Percentiles rank a stretch among this genome's conserved stretches.
These are phyloP conservation scores for Glomus cerebriforme DNA, from an alignment of 192 early-diverging fungal species.

Conservation along the genomic window DNA sequence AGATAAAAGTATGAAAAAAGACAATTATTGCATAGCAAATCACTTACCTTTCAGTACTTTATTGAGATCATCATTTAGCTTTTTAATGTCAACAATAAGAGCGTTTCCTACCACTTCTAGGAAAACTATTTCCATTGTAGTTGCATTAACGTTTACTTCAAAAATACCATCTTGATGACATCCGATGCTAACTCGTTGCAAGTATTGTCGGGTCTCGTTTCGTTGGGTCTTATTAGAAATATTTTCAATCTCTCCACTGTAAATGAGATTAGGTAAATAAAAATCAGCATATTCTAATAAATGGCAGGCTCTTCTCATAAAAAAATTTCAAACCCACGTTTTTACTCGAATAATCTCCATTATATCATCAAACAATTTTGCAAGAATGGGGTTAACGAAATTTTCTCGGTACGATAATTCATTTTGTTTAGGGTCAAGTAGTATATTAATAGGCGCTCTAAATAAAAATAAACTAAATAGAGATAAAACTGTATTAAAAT, in stretches of 20 bases:
- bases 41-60: slow-evolving; percentile 10
- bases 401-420: slow-evolving; percentile 15
- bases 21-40: slow-evolving; percentile 7
- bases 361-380: slow-evolving; percentile 14
- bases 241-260: slow-evolving; percentile 9
- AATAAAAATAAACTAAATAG: slow-evolving; percentile 26
- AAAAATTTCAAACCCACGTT: not conserved
- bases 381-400: slow-evolving; percentile 9
- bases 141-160: slow-evolving; percentile 3
- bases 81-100: slow-evolving; percentile 9
- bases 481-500: not conserved
- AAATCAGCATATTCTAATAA: not conserved
- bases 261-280: not conserved
- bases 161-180: slow-evolving; percentile 13
- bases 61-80: not conserved
- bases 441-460: not conserved
- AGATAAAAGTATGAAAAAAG: slow-evolving; percentile 14
- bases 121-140: slow-evolving; percentile 6
- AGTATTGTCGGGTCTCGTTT: slow-evolving; percentile 10
- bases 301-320: not conserved
- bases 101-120: not conserved
- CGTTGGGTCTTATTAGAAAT: not conserved
- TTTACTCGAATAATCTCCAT: slow-evolving; percentile 18
- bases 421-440: slow-evolving; percentile 20
- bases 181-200: slow-evolving; percentile 4